Conservation (phyloP, 1,284 basidiomycete species). For the Cryptococcus sp. region DNA sequence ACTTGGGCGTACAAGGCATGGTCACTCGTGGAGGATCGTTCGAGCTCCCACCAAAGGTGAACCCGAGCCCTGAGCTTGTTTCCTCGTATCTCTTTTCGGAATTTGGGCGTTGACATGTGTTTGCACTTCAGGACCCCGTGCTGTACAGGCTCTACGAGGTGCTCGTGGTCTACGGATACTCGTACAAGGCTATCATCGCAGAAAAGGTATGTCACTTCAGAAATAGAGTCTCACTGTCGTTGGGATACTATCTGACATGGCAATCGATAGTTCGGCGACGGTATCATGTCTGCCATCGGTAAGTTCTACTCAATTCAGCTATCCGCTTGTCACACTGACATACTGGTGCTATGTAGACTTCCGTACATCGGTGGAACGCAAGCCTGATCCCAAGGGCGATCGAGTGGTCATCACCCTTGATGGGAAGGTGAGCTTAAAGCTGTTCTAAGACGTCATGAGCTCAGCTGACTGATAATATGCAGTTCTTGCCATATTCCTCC, state of each 20-base stretch:
- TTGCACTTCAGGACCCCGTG: constrained; percentile 64
- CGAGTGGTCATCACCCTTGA: constrained; percentile 79
- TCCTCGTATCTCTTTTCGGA: neutral
- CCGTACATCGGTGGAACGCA: constrained; percentile 69
- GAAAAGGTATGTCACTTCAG: constrained; percentile 66
- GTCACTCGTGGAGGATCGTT: constrained; percentile 39
- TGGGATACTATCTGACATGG: no score
- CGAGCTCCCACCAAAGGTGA: constrained; percentile 46
- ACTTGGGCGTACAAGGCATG: constrained; percentile 37
- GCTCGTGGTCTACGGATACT: constrained; percentile 71
- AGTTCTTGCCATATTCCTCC: constrained; percentile 37
- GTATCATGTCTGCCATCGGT: constrained; percentile 86
- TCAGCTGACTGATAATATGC: neutral
- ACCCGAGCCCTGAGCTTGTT: neutral
- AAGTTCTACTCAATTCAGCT: neutral
- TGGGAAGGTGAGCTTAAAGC: constrained; percentile 57
- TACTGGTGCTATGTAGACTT: constrained; percentile 56
- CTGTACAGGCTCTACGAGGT: constrained; percentile 85
- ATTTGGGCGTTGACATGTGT: neutral
- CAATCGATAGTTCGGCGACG: constrained; percentile 73
- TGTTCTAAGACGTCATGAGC: neutral
- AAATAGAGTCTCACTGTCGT: neutral
- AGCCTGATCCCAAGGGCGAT: constrained; percentile 77
- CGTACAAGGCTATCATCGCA: constrained; percentile 70
- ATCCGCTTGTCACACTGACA: neutral